These are phyloP conservation scores for Parascedosporium putredinis DNA, from an alignment of 2,329 filamentous ascomycete genomes.

Conservation along the genomic window DNA sequence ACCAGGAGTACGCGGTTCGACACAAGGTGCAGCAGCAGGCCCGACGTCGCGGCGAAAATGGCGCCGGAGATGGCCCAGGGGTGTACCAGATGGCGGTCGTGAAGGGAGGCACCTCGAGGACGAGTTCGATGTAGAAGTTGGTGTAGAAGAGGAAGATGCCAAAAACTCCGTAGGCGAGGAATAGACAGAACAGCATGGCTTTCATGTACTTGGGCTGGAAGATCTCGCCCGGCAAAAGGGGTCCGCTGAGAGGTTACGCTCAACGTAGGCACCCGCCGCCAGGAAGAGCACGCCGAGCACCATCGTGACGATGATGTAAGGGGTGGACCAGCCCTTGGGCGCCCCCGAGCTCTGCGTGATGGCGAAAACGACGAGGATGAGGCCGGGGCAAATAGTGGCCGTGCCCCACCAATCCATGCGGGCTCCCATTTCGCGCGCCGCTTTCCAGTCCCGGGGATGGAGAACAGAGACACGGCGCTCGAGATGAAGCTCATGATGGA, in stretches of 20 bases:
- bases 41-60: conserved; percentile 41
- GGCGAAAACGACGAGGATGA: conserved; percentile 56
- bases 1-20: conserved; percentile 41
- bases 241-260: conserved; percentile 47
- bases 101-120: conserved; percentile 40
- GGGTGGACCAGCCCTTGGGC: conserved; percentile 49
- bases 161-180: conserved; percentile 42
- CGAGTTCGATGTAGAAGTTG: conserved; percentile 49
- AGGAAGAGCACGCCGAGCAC: conserved; percentile 46
- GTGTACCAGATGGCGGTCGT: conserved; percentile 47
- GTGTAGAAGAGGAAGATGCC: conserved; percentile 54
- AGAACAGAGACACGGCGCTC: conserved; percentile 30
- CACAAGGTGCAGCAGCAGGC: conserved; percentile 44
- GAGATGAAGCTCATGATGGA: conserved; percentile 30
- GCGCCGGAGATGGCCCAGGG: conserved; percentile 50
- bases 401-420: conserved; percentile 54
- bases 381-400: conserved; percentile 40
- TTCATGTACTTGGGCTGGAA: conserved; percentile 54
- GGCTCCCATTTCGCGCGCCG: conserved; percentile 20
- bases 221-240: conserved; percentile 55
- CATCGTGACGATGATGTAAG: conserved; percentile 53
- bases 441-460: conserved; percentile 25
- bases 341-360: conserved; percentile 57
- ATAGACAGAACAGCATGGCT: conserved; percentile 40
- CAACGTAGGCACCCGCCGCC: conserved; percentile 45